These are phyloP conservation scores for Lactarius vividus DNA, from an alignment of 768 basidiomycete genomes.

Conservation along the genomic window DNA sequence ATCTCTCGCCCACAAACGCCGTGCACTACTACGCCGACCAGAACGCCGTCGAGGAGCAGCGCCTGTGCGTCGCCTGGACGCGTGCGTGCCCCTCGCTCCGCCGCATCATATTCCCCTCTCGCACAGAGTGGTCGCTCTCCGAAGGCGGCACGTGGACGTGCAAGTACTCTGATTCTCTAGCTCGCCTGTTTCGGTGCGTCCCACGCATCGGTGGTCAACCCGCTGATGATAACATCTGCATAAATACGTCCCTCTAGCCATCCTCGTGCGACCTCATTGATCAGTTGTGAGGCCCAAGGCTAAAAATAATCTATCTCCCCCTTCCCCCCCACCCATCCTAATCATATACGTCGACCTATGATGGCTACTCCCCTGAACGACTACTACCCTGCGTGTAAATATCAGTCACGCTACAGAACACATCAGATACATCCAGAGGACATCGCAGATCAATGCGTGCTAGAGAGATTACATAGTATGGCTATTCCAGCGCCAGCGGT, in stretches of 20 bases:
- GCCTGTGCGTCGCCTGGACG: slow-evolving; percentile 53
- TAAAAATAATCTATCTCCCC: neutral
- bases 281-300: neutral
- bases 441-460: slow-evolving; percentile 15
- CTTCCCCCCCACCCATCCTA: neutral
- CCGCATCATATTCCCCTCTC: slow-evolving; percentile 54
- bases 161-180: neutral
- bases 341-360: no score
- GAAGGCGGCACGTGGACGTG: slow-evolving; percentile 28
- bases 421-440: slow-evolving; percentile 9
- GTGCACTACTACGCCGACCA: slow-evolving; percentile 40
- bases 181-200: slow-evolving; percentile 18
- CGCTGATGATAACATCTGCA: no score
- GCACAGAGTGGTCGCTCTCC: slow-evolving; percentile 48
- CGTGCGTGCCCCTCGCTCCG: slow-evolving; percentile 53
- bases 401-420: slow-evolving; percentile 7
- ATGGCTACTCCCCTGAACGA: neutral
- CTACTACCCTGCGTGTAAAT: neutral
- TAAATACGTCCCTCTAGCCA: neutral
- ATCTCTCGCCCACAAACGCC: slow-evolving; percentile 54
- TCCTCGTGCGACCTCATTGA: neutral
- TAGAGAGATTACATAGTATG: slow-evolving; percentile 21
- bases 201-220: neutral
- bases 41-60: slow-evolving; percentile 45
- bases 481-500: slow-evolving; percentile 16